Conservation (phyloP, 2,329 filamentous ascomycete genomes). For the Alternaria sp. region DNA sequence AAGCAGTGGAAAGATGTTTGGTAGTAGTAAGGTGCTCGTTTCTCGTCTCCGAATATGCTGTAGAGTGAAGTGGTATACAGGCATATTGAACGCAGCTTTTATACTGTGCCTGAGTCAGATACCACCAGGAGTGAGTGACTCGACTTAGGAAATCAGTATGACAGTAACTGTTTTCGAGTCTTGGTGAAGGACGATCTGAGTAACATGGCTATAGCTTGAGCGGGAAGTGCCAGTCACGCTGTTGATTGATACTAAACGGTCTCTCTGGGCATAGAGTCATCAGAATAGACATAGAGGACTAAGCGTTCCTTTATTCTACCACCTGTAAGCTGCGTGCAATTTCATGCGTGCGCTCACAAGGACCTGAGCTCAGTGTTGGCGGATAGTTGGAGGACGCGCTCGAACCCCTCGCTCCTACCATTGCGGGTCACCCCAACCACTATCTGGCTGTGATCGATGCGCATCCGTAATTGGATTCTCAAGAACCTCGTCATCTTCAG, state of each 20-base stretch:
- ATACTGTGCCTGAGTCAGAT: not conserved
- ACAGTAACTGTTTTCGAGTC: too few relatives aligned
- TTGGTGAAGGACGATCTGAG: too few relatives aligned
- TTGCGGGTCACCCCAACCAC: not conserved
- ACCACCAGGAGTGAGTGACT: not conserved
- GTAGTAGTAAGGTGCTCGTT: not conserved
- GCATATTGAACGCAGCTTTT: not conserved
- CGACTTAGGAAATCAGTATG: fast-evolving
- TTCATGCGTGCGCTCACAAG: not conserved
- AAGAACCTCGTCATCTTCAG: not conserved
- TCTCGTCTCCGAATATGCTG: not conserved
- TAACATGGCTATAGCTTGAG: too few relatives aligned
- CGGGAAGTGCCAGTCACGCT: too few relatives aligned
- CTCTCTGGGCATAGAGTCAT: too few relatives aligned
- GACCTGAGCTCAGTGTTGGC: not conserved
- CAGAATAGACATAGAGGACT: too few relatives aligned
- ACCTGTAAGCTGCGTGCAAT: fast-evolving
- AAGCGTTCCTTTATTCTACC: too few relatives aligned
- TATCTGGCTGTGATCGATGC: not conserved
- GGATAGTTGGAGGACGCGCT: not conserved
- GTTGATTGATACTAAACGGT: too few relatives aligned
- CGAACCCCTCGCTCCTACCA: not conserved
- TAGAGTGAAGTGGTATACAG: not conserved
- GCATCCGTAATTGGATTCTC: too few relatives aligned
- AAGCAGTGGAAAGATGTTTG: not conserved